Base-by-base conservation (phyloP, 2,329 filamentous ascomycete species). In the Trichophaea hybrida region DNA sequence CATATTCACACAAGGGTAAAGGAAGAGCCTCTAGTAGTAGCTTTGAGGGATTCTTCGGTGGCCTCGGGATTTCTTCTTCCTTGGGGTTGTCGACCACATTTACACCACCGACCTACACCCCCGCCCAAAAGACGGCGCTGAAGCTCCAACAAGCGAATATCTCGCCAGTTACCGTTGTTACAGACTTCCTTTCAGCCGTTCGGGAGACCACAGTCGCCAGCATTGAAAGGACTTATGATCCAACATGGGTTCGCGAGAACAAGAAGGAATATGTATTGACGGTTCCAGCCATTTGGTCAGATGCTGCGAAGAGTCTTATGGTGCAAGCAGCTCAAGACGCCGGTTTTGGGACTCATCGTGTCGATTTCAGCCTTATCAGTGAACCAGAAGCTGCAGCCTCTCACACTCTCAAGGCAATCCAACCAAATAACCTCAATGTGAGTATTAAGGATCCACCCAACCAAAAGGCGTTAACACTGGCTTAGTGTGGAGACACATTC, bases 231-330 rank as follows among this genome's bases (percentile, higher is more conserved):
- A 37, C 55, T n/a, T 57, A 57, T 43, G 40, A 57, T 12, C 13
- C 10, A 17, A 8, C 15, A 5, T 55, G 53, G 53, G 53, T 55
- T 6, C 10, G 13, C 4, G 15, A 31, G 12, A 17, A 15, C 8
- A 15, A 33, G 5, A 34, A 15, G 10, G 15, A 32, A 10, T 57
- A 35, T 35, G 43, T 57, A 4, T 17, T 57, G 38, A 57, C 55
- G 24, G 37, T 31, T 5, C 50, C 44, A 6, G 46, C 64, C 54
- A 85, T 91, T 4, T 93, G 87, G 87, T 86, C 82, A 24, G 87
- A 91, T 70, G 80, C 84, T 0, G 87, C 86, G 17, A 91, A 91
- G 74, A 86, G 88, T 70, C 85, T 85, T 4, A 91, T 86, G 1
- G 73, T 89, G 55, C 80, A 85, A 69, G 86, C 86, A 6, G 86